Conservation (phyloP, 2,329 filamentous ascomycete species). For the Talaromyces sp. region DNA sequence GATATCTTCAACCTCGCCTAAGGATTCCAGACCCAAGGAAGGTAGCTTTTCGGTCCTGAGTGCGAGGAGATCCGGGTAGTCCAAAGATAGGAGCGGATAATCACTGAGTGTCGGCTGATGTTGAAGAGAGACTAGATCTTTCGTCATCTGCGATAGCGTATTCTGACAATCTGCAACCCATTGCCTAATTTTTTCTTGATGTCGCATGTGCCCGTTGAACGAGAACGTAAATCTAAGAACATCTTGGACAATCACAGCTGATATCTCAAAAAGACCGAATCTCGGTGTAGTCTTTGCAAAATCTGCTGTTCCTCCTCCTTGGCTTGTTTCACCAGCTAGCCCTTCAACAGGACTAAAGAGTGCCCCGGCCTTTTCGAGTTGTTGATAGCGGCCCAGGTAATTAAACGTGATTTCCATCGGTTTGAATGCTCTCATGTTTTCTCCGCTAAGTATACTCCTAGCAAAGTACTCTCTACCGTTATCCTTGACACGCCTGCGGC, state of each 20-base stretch:
- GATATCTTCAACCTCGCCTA: slow-evolving; percentile 32
- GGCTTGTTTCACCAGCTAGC: slow-evolving; percentile 44
- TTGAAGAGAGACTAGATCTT: slow-evolving; percentile 22
- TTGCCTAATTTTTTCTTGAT: slow-evolving; percentile 39
- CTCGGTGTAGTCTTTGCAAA: slow-evolving; percentile 42
- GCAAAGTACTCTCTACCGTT: slow-evolving; percentile 39
- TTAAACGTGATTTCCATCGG: slow-evolving; percentile 42
- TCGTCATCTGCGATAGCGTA: slow-evolving; percentile 28
- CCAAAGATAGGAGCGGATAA: slow-evolving; percentile 43
- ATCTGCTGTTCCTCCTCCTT: slow-evolving; percentile 43
- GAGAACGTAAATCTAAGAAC: slow-evolving; percentile 48
- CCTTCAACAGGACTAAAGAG: slow-evolving; percentile 41
- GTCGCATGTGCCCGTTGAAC: slow-evolving; percentile 46
- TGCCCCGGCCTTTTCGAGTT: slow-evolving; percentile 42
- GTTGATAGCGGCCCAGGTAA: slow-evolving; percentile 37
- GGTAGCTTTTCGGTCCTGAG: slow-evolving; percentile 36
- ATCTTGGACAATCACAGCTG: slow-evolving; percentile 45
- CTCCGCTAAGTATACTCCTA: slow-evolving; percentile 26
- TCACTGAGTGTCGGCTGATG: slow-evolving; percentile 38
- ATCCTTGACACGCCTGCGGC: slow-evolving; percentile 31
- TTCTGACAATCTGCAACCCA: slow-evolving; percentile 41
- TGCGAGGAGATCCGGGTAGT: slow-evolving; percentile 37
- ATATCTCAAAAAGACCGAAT: slow-evolving; percentile 50
- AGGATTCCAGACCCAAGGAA: slow-evolving; percentile 28
- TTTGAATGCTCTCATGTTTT: slow-evolving; percentile 26